Evolutionary conservation across 352 stramenopile genomes (phyloP), one percentile per base, ranked within the genome.

Genomic region (Phytopythium oedochilum): DNA sequence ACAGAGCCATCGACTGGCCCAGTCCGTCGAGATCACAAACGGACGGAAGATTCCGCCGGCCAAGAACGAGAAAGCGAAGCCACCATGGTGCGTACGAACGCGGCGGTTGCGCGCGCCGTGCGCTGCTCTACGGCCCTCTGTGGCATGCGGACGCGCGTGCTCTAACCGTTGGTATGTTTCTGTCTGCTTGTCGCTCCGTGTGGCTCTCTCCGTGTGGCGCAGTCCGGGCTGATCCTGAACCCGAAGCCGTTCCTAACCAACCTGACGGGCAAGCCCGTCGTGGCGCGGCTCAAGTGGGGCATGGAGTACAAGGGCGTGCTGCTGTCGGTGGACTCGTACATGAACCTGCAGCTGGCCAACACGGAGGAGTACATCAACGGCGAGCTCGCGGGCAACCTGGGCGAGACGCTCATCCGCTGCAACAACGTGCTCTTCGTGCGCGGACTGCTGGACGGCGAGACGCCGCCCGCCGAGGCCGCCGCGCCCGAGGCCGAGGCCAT

Each of bases 391-490:
- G 97, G 97, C 46, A 96, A 96, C 65, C 72, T 99, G 55, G 97
- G 97, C 18, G 97, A 99, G 75, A 94, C 99, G 42, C 83, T 99
- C 32, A 98, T 99, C 61, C 89, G 97, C 60, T 99, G 97, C 68
- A 99, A 99, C 80, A 99, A 99, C 80, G 96, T 99, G 28, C 79
- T 99, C 28, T 99, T 98, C 69, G 88, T 99, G 28, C 83, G 93
- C 47, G 88, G 84, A 8, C 84, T 92, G 5, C 57, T 81, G 45
- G 83, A 92, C 45, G 85, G 84, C 52, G 83, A 88, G 59, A 89
- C 86, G 64, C 71, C 78, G 22, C 75, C 78, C 3, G 61, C 56
- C 5, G 68, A 61, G 11, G 55, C 53, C 3, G 25, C 18, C 20
- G 67, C 42, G 22, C 23, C 68, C 11, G 71, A 78, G 46, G 60